phyloP scores from a whole-genome alignment of 208 protist genomes.

The Trypanosomatidae sp. region DNA sequence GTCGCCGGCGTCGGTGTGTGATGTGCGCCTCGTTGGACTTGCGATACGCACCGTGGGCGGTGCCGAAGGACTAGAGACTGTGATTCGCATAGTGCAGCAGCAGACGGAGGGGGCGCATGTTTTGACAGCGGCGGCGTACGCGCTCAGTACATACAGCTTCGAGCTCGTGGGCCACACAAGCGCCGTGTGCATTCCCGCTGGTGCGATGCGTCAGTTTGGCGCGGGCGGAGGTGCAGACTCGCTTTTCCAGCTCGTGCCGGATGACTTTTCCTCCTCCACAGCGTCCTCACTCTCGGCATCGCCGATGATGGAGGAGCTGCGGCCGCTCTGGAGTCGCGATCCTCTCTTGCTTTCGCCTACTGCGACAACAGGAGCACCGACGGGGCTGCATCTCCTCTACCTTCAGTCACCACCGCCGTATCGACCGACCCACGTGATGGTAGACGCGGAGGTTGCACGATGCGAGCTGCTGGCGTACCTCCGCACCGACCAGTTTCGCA shows the following conservation, averaged over 20 bases:
- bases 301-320: conserved; percentile 14
- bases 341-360: neutral
- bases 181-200: conserved; percentile 36
- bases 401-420: conserved; percentile 51
- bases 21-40: conserved; percentile 46
- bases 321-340: conserved; percentile 9
- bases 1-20: conserved; percentile 16
- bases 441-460: conserved; percentile 38
- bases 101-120: conserved; percentile 12
- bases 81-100: conserved; percentile 23
- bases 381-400: neutral
- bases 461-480: conserved; percentile 30
- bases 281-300: neutral
- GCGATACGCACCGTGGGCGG: conserved; percentile 61
- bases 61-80: conserved; percentile 42
- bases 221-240: neutral
- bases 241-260: conserved; percentile 16
- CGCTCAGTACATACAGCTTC: conserved; percentile 27
- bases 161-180: conserved; percentile 62
- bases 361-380: neutral
- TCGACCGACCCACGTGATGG: conserved; percentile 43
- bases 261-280: neutral
- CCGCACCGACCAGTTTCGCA: conserved; percentile 19
- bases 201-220: neutral
- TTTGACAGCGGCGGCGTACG: conserved; percentile 20